Percentiles rank a stretch among this genome's conserved stretches.
These are phyloP conservation scores for Silybum marianum DNA, from an alignment of 129 eudicot species.

Conservation along the genomic window DNA sequence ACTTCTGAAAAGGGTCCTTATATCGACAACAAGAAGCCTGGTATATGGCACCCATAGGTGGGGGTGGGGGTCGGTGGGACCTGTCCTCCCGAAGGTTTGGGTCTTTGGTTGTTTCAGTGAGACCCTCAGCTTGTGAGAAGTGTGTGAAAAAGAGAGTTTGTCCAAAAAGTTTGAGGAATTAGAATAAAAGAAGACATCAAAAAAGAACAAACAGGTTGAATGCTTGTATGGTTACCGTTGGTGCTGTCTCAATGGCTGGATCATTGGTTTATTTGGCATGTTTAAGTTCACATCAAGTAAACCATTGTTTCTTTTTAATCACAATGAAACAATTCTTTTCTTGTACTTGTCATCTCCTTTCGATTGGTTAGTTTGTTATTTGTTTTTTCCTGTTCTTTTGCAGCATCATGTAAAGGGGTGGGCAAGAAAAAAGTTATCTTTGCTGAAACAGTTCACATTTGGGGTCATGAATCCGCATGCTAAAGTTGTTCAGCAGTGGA, in stretches of 20 bases:
- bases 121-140: background rate
- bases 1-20: background rate
- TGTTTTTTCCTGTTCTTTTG: conserved; percentile 8
- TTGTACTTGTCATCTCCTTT: background rate
- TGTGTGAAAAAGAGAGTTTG: background rate
- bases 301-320: background rate
- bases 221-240: background rate
- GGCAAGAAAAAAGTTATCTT: conserved; percentile 45
- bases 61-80: background rate
- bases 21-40: background rate
- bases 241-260: background rate
- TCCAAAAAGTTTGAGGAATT: background rate
- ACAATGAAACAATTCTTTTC: background rate
- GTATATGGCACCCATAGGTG: too few species aligned
- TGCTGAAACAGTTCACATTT: conserved; percentile 41
- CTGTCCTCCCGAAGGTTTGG: background rate
- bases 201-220: background rate
- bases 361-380: background rate
- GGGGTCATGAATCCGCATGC: conserved; percentile 87
- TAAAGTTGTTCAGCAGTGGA: conserved; percentile 69
- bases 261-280: background rate
- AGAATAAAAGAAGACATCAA: background rate
- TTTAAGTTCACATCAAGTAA: background rate
- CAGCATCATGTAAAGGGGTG: conserved; percentile 64
- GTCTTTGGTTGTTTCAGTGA: background rate